Evolutionary conservation across 805 yeast species (phyloP), one percentile per base, ranked within the genome.

Genomic region (Candida oleophila): DNA sequence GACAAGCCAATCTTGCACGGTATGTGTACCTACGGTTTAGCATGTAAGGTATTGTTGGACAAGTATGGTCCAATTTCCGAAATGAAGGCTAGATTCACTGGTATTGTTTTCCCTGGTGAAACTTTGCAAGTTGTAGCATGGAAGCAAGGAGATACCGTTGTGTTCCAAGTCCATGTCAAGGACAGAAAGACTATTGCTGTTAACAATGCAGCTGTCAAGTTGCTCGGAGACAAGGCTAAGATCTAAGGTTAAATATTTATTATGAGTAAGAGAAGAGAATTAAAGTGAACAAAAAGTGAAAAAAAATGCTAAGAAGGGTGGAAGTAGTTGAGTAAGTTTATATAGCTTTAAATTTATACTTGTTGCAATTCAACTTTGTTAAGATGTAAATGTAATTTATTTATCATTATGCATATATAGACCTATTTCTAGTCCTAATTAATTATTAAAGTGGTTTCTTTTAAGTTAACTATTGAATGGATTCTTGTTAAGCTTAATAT

Each of bases 51-150:
- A 15, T 74, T 92, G 53, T 75, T 78, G 57, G 96, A 90, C 57
- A 77, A 87, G 59, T 92, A 71, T 66, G 98, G 99, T 41, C 74
- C 77, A 34, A 87, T 85, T 66, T 78, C 78, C 60, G 96, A 90
- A 73, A 77, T 89, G 64, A 92, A 92, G 74, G 94, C 81, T 14
- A 83, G 98, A 63, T 92, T 92, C 68, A 80, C 96, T 18, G 90
- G 90, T 59, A 84, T 87, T 57, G 97, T 92, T 20, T 91, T 81
- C 80, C 97, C 97, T 7, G 99, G 98, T 54, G 97, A 92, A 68
- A 83, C 87, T 14, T 76, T 92, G 64, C 78, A 77, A 56, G 81
- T 92, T 22, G 70, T 70, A 44, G 96, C 95, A 25, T 92, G 99
- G 99, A 87, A 83, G 65, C 76, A 80, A 44, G 85, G 86, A 47